These are phyloP conservation scores for Scheffersomyces stipitis DNA, from an alignment of 805 yeast species.

Conservation along the genomic window DNA sequence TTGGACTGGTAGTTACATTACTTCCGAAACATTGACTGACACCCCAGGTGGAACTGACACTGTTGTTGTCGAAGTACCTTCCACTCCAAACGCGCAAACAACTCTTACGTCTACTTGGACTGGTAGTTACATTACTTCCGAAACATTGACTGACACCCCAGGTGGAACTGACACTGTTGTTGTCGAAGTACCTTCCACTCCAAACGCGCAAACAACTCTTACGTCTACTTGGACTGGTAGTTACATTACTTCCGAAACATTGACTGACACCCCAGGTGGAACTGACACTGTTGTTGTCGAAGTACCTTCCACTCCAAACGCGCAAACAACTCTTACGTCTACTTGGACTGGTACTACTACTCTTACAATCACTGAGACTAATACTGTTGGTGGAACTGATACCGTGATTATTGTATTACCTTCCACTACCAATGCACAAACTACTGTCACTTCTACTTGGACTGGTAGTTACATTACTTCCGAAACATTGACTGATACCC, in stretches of 20 bases:
- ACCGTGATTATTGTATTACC: constrained; percentile 11
- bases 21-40: constrained; percentile 3
- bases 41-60: constrained; percentile 8
- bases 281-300: constrained; percentile 11
- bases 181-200: constrained; percentile 8
- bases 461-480: constrained; percentile 6
- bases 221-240: constrained; percentile 12
- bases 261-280: constrained; percentile 8
- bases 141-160: background rate
- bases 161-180: constrained; percentile 5
- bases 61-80: constrained; percentile 13
- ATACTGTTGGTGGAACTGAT: constrained; percentile 5
- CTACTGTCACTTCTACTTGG: constrained; percentile 10
- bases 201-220: constrained; percentile 4
- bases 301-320: constrained; percentile 10
- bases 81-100: constrained; percentile 6
- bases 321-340: constrained; percentile 4
- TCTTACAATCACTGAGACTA: constrained; percentile 6
- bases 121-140: background rate
- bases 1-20: constrained; percentile 7
- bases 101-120: constrained; percentile 10
- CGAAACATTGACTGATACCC: constrained; percentile 3
- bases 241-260: constrained; percentile 6
- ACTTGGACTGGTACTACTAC: constrained; percentile 11
- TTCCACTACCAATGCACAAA: constrained; percentile 8